phyloP scores from a whole-genome alignment of 1,139 yeast species.

The Eremothecium gossypii region DNA sequence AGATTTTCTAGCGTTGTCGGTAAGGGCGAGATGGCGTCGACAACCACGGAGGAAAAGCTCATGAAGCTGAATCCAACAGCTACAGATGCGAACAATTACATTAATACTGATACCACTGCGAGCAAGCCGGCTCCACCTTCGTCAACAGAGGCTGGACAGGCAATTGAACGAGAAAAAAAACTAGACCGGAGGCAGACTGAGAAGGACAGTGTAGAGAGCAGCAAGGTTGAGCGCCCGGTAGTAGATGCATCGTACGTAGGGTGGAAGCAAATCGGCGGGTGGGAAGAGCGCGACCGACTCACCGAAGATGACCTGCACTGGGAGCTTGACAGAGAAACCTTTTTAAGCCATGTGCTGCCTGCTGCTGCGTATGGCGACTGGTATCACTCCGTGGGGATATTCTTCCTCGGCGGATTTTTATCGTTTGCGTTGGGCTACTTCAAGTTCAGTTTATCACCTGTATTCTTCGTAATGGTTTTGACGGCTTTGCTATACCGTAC shows the following conservation, averaged over 20 bases:
- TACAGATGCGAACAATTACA: background rate
- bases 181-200: conserved; percentile 29
- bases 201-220: conserved; percentile 7
- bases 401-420: conserved; percentile 54
- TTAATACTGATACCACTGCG: background rate
- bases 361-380: conserved; percentile 80
- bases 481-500: conserved; percentile 69
- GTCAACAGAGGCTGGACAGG: conserved; percentile 1
- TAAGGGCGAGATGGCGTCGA: background rate
- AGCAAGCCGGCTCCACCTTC: background rate
- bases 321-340: conserved; percentile 59
- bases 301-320: conserved; percentile 60
- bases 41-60: background rate
- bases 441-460: conserved; percentile 69
- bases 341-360: conserved; percentile 64
- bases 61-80: background rate
- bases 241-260: conserved; percentile 69
- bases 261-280: conserved; percentile 91
- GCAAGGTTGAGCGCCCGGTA: conserved; percentile 33
- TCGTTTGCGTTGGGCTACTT: conserved; percentile 78
- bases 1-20: no score
- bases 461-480: conserved; percentile 57
- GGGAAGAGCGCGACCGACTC: conserved; percentile 59
- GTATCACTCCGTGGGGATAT: conserved; percentile 77
- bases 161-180: conserved; percentile 25